Conservation (phyloP, 495 filamentous ascomycete species). For the Aspergillus incahuasiensis region DNA sequence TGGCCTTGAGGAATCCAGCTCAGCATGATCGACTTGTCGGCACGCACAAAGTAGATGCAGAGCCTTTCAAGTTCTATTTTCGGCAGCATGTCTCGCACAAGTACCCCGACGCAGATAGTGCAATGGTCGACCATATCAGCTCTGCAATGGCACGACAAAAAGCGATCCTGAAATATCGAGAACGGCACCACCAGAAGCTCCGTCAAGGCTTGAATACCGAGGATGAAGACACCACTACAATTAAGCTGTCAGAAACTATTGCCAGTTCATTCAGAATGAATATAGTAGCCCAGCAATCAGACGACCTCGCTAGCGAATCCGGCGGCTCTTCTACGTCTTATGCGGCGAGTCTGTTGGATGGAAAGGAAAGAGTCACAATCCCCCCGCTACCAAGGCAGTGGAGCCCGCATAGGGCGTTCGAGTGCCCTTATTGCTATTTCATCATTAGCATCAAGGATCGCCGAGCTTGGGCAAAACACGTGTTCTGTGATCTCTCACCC, state of each 20-base stretch:
- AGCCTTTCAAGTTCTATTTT: conserved; percentile 9
- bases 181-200: conserved; percentile 17
- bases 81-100: conserved; percentile 15
- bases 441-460: neutral
- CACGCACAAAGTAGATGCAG: conserved; percentile 1
- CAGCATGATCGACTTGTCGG: conserved; percentile 18
- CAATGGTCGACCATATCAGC: conserved; percentile 6
- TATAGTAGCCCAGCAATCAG: too few species aligned
- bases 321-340: too few species aligned
- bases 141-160: conserved; percentile 16
- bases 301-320: too few species aligned
- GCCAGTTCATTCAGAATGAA: neutral
- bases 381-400: too few species aligned
- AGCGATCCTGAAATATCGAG: conserved; percentile 15
- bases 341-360: too few species aligned
- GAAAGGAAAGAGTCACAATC: too few species aligned
- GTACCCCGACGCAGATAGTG: conserved; percentile 2
- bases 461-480: neutral
- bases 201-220: conserved; percentile 5
- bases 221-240: neutral
- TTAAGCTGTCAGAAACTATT: conserved; percentile 9
- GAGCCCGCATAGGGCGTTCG: neutral
- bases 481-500: neutral
- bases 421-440: neutral
- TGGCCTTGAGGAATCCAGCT: conserved; percentile 22